Conservation (phyloP, 202 grass and related monocot genomes). For the Musa balbisiana region DNA sequence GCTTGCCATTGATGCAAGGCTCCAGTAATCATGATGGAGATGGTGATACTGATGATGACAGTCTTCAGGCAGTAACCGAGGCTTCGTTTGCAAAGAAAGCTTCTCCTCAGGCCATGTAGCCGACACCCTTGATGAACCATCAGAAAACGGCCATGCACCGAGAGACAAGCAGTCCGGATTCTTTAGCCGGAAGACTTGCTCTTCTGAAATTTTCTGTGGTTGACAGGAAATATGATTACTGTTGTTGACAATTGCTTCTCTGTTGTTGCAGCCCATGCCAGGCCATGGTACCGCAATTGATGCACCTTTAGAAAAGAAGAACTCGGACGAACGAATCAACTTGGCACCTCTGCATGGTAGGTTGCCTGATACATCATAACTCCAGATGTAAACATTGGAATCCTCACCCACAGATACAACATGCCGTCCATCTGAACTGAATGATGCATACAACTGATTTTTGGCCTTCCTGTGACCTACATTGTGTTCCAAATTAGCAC, state of each 20-base stretch:
- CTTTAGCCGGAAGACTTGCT: background rate
- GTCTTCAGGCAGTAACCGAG: background rate
- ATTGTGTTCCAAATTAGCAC: background rate
- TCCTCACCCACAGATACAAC: conserved; percentile 30
- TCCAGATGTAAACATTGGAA: conserved; percentile 28
- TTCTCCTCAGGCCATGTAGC: conserved; percentile 78
- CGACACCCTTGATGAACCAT: conserved; percentile 20
- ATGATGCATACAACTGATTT: conserved; percentile 29
- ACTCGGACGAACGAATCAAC: conserved; percentile 17
- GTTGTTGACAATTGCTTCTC: conserved; percentile 10
- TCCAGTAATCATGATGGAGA: background rate
- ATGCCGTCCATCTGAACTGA: conserved; percentile 24
- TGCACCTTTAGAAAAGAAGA: conserved; percentile 23
- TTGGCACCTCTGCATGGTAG: background rate
- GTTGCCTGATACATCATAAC: conserved; percentile 2
- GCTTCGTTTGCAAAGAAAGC: conserved; percentile 28
- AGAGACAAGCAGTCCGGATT: conserved; percentile 36
- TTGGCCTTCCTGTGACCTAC: conserved; percentile 18
- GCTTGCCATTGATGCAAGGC: background rate
- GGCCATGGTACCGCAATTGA: conserved; percentile 12
- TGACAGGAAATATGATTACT: conserved; percentile 10
- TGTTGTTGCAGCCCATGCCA: background rate
- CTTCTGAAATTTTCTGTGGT: conserved; percentile 18
- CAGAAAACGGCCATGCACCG: conserved; percentile 36
- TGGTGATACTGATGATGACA: too few species aligned